phyloP scores from a whole-genome alignment of 1,284 basidiomycete genomes.

The Neolentinus lepideus region DNA sequence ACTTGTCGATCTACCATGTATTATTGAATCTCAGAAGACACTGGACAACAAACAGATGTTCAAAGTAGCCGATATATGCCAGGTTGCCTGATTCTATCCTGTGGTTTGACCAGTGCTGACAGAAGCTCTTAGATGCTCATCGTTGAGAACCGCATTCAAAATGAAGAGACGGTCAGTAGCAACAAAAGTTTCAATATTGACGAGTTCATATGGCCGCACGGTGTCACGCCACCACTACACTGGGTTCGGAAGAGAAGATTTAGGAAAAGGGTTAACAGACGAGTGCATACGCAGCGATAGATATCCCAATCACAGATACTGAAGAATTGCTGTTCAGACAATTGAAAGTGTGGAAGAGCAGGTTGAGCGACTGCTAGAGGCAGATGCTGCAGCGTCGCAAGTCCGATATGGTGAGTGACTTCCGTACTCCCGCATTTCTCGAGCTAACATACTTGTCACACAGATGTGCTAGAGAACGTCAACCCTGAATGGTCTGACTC shows the following conservation, averaged over 20 bases:
- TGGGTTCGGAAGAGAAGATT: slow-evolving; percentile 92
- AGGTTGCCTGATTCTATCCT: slow-evolving; percentile 41
- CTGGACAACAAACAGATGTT: slow-evolving; percentile 96
- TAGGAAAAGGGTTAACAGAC: slow-evolving; percentile 80
- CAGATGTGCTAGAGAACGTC: slow-evolving; percentile 78
- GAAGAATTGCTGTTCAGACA: slow-evolving; percentile 39
- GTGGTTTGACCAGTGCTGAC: slow-evolving; percentile 10
- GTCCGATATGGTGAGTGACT: slow-evolving; percentile 62
- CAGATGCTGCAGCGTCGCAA: slow-evolving; percentile 77
- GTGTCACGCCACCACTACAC: slow-evolving; percentile 89
- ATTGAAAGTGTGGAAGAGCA: slow-evolving; percentile 98
- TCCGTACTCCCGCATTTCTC: slow-evolving; percentile 3
- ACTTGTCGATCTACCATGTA: slow-evolving; percentile 92
- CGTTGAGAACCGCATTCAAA: slow-evolving; percentile 70
- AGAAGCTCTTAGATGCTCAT: slow-evolving; percentile 70
- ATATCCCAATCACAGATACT: background rate
- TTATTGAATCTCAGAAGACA: slow-evolving; percentile 96
- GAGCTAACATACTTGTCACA: slow-evolving; percentile 1
- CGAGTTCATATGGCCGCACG: slow-evolving; percentile 97
- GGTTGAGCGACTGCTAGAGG: slow-evolving; percentile 86
- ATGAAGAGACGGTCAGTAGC: slow-evolving; percentile 51
- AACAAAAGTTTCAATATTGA: slow-evolving; percentile 82
- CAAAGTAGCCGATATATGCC: slow-evolving; percentile 98
- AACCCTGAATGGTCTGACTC: slow-evolving; percentile 85
- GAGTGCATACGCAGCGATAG: slow-evolving; percentile 39